Conservation (phyloP, 2,329 filamentous ascomycete species). For the Trichophyton schoenleinii region DNA sequence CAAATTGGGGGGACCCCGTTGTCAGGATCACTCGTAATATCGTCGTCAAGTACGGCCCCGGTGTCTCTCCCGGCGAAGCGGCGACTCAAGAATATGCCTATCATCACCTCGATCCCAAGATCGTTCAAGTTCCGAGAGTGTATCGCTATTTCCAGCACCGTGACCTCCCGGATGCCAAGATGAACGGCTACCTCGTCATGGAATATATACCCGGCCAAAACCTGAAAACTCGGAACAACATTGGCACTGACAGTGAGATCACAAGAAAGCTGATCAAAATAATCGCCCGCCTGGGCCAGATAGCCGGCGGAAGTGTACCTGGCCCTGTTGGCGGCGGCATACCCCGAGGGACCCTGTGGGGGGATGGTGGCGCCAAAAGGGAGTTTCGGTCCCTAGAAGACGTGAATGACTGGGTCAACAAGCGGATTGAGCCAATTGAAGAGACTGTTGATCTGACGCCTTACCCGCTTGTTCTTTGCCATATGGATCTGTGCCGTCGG, state of each 20-base stretch:
- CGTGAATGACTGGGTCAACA: constrained; percentile 11
- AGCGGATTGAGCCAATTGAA: constrained; percentile 11
- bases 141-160: constrained; percentile 14
- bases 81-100: constrained; percentile 16
- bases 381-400: constrained; percentile 10
- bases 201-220: constrained; percentile 16
- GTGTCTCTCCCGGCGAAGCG: constrained; percentile 10
- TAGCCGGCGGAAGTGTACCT: constrained; percentile 8
- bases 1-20: constrained; percentile 9
- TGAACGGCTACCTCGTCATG: constrained; percentile 18
- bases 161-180: constrained; percentile 5
- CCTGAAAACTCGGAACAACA: constrained; percentile 11
- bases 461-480: constrained; percentile 18
- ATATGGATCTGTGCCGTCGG: constrained; percentile 18
- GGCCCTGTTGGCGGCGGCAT: constrained; percentile 14
- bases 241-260: constrained; percentile 7
- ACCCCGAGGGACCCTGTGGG: constrained; percentile 15
- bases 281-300: constrained; percentile 11
- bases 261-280: constrained; percentile 13
- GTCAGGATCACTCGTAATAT: constrained; percentile 12
- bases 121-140: constrained; percentile 16
- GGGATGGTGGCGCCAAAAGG: constrained; percentile 13
- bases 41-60: constrained; percentile 14
- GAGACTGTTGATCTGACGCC: constrained; percentile 15
- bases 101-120: constrained; percentile 11